Evolutionary conservation across 2,329 filamentous ascomycete species (phyloP).

Genomic region (Dactylellina haptotyla): DNA sequence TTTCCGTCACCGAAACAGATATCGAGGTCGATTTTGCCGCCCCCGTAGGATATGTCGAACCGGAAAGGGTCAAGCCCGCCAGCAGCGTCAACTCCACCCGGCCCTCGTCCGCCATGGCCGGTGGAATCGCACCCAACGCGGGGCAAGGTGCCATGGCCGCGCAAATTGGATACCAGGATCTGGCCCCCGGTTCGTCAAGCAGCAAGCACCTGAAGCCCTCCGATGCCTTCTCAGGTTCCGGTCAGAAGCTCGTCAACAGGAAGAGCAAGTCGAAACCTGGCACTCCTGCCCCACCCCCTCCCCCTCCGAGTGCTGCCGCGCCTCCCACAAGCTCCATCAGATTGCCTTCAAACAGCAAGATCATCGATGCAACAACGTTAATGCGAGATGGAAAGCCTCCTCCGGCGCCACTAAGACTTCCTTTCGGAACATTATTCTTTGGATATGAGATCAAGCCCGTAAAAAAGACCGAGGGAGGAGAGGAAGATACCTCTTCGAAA

Average conservation of each 20-base stretch:
- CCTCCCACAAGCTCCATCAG: slow-evolving; percentile 60
- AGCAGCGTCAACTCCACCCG: slow-evolving; percentile 77
- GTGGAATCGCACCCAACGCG: slow-evolving; percentile 72
- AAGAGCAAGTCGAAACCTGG: slow-evolving; percentile 77
- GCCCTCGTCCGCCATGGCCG: slow-evolving; percentile 72
- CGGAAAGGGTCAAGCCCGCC: slow-evolving; percentile 65
- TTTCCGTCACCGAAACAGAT: slow-evolving; percentile 96
- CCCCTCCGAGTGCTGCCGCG: slow-evolving; percentile 62
- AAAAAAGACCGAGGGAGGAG: slow-evolving; percentile 67
- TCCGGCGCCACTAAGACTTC: slow-evolving; percentile 83
- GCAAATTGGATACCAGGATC: slow-evolving; percentile 93
- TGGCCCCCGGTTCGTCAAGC: slow-evolving; percentile 79
- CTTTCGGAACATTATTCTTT: slow-evolving; percentile 93
- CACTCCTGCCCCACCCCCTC: slow-evolving; percentile 67
- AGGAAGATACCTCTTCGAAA: not conserved
- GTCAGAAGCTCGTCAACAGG: slow-evolving; percentile 83
- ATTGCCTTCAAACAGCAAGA: slow-evolving; percentile 26
- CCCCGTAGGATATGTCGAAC: slow-evolving; percentile 93
- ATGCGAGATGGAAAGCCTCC: slow-evolving; percentile 60
- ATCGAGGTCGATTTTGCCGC: slow-evolving; percentile 95
- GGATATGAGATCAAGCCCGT: slow-evolving; percentile 92
- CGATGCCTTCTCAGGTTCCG: slow-evolving; percentile 76
- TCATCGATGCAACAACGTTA: slow-evolving; percentile 57
- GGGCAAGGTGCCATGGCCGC: slow-evolving; percentile 95
- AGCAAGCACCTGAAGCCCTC: slow-evolving; percentile 54